These are phyloP conservation scores for Salix udensis DNA, from an alignment of 345 rosid genomes.

Conservation along the genomic window DNA sequence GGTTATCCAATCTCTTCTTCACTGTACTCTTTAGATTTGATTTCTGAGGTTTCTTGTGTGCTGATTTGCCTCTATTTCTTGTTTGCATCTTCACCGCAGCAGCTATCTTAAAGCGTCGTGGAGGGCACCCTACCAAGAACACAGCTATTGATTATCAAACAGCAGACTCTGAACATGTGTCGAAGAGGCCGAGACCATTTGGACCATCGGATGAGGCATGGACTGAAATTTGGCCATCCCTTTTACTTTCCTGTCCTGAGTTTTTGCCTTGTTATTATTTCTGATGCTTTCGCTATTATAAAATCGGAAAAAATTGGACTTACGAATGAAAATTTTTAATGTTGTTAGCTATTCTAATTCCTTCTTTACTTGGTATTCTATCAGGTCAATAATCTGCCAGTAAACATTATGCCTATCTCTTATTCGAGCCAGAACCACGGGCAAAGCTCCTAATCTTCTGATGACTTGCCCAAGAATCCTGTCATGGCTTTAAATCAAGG, in stretches of 20 bases:
- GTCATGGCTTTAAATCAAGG: slow-evolving; percentile 60
- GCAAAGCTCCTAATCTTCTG: slow-evolving; percentile 65
- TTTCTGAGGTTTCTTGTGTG: background rate
- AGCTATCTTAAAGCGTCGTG: slow-evolving; percentile 63
- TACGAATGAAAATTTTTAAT: background rate
- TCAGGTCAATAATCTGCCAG: slow-evolving; percentile 60
- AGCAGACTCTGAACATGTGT: slow-evolving; percentile 67
- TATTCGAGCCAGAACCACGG: slow-evolving; percentile 67
- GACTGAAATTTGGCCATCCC: background rate
- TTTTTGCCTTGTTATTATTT: background rate
- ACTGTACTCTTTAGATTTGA: background rate
- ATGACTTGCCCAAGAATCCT: slow-evolving; percentile 72
- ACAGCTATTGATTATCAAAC: slow-evolving; percentile 69
- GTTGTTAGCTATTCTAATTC: slow-evolving; percentile 4
- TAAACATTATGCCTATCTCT: slow-evolving; percentile 60
- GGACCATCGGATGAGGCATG: slow-evolving; percentile 71
- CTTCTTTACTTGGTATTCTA: slow-evolving; percentile 7
- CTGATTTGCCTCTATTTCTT: background rate
- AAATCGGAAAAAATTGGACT: background rate
- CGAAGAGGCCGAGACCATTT: slow-evolving; percentile 66
- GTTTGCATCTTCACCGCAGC: slow-evolving; percentile 20
- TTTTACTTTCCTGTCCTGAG: background rate
- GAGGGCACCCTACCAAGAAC: slow-evolving; percentile 55
- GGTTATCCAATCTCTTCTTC: background rate
- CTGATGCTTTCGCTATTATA: background rate